Evolutionary conservation across 768 basidiomycete species (phyloP), one percentile per base, ranked within the genome.

Genomic region (Amanita subjunquillea): DNA sequence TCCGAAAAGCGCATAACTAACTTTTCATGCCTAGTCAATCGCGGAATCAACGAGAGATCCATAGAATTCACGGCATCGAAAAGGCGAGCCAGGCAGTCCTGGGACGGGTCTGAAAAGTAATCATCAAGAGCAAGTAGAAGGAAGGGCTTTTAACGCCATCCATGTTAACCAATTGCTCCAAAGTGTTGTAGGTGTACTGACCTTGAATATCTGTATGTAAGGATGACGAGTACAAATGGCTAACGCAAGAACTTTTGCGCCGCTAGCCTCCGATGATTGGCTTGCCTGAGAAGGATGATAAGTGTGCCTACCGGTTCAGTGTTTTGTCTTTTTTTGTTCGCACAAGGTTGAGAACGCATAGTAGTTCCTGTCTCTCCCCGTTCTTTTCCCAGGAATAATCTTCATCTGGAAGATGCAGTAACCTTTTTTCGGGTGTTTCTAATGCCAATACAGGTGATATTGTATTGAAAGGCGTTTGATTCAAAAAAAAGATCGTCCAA

Each of bases 401-500:
- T 23, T 72, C 69, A 8, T 67, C 71, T 9, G 72, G 71, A 20
- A 72, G 56, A 12, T 61, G 62, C 36, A 65, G 59, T 41, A 68
- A 60, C 47, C 66, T 69, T 13, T 65, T 61, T 59, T 74, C 73
- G 9, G 73, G 73, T 6, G 77, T 80, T 59, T 87, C 86, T 57
- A 86, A 69, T 1, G 87, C 82, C 39, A 94, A 75, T 13, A 92
- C 79, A 5, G 91, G 87, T 1, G 84, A 79, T 57, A 95, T 90
- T 15, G 83, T 85, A 62, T 93, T 92, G 69, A 85, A 88, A 0
- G 84, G 76, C 0, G 89, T 91, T 68, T 97, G 96, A 64, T 97
- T 97, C 53, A 99, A 79, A 67, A 95, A 96, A 76, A 99, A 99
- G 41, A 97, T 83, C 4, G 96, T 98, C 94, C 94, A 98, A 68